These are phyloP conservation scores for Dendrothele bispora DNA, from an alignment of 768 basidiomycete species.

Conservation along the genomic window DNA sequence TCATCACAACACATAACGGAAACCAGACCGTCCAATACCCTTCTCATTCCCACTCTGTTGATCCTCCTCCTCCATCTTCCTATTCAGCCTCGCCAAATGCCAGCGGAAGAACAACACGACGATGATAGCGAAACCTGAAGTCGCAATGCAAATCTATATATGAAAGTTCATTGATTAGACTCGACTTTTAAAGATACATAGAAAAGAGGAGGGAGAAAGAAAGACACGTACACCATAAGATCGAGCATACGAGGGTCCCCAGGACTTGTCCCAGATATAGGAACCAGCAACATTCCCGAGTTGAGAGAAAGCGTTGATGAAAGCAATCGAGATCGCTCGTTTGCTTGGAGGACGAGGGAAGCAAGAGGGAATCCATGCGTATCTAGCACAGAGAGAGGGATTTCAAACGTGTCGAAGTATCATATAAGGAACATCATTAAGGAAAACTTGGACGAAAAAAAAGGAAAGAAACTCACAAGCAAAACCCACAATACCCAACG, in stretches of 20 bases:
- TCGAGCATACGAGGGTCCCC: no score
- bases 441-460: background rate
- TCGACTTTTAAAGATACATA: no score
- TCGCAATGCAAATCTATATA: conserved; percentile 2
- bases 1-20: conserved; percentile 1
- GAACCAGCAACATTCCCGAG: conserved; percentile 84
- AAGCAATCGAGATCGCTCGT: conserved; percentile 77
- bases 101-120: background rate
- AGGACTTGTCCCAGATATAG: no score
- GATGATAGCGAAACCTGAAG: background rate
- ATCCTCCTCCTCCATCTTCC: background rate
- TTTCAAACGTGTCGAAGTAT: no score
- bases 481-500: conserved; percentile 68
- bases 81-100: background rate
- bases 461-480: conserved; percentile 25
- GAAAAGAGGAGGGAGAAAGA: no score
- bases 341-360: conserved; percentile 79
- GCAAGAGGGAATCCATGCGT: conserved; percentile 48
- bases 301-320: conserved; percentile 79
- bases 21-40: background rate
- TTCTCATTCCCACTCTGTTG: no score
- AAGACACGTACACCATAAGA: no score
- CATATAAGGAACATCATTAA: background rate
- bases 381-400: no score
- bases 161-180: no score